A percentile compares a stretch with the other conserved stretches of the same genome.
Evolutionary conservation across 1,139 yeast genomes (phyloP).

Genomic region (Debaryomycetaceae sp.): DNA sequence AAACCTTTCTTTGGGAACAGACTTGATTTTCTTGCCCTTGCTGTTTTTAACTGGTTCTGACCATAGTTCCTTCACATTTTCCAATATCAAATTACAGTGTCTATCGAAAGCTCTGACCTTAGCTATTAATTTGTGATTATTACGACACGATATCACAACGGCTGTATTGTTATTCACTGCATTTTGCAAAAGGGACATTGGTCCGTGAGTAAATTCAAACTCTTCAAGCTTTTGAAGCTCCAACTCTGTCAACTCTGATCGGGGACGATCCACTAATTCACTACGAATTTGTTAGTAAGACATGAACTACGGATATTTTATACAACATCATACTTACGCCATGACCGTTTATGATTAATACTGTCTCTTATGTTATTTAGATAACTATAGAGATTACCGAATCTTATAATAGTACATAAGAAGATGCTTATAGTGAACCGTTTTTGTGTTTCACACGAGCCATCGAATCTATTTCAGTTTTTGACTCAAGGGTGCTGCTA

Average conservation of each 20-base stretch:
- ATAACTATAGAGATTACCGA: too few relatives aligned
- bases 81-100: slow-evolving; percentile 90
- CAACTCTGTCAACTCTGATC: slow-evolving; percentile 73
- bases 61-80: slow-evolving; percentile 92
- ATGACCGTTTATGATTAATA: slow-evolving; percentile 1
- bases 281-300: slow-evolving; percentile 28
- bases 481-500: slow-evolving; percentile 74
- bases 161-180: slow-evolving; percentile 75
- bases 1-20: slow-evolving; percentile 77
- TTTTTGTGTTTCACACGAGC: neutral
- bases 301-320: too few relatives aligned
- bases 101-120: slow-evolving; percentile 93
- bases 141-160: slow-evolving; percentile 85
- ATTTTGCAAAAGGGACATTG: slow-evolving; percentile 78
- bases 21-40: slow-evolving; percentile 69
- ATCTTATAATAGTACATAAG: neutral
- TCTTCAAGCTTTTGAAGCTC: slow-evolving; percentile 85
- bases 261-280: slow-evolving; percentile 66
- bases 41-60: slow-evolving; percentile 63
- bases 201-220: slow-evolving; percentile 88
- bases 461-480: slow-evolving; percentile 17
- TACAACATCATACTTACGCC: slow-evolving; percentile 9
- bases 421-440: neutral
- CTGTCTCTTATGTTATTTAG: neutral
- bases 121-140: slow-evolving; percentile 87